These are phyloP conservation scores for Mycena rosella DNA, from an alignment of 768 basidiomycete genomes.

Conservation along the genomic window DNA sequence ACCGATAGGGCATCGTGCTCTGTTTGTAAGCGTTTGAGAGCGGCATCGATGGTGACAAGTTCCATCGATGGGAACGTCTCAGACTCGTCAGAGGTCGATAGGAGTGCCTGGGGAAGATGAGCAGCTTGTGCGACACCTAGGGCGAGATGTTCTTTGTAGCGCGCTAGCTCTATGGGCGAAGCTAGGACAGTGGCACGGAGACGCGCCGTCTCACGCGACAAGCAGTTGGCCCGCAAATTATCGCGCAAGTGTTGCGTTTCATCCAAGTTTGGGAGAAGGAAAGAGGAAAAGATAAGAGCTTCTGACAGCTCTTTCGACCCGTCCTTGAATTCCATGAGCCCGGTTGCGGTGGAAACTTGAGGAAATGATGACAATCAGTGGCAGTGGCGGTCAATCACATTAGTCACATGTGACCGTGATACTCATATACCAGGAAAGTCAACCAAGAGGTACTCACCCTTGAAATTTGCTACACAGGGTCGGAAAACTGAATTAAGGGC, in stretches of 20 bases:
- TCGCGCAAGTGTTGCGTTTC: not conserved
- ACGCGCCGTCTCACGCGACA: conserved; percentile 20
- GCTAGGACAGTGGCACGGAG: conserved; percentile 8
- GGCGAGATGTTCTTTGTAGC: not conserved
- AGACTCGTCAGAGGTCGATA: not conserved
- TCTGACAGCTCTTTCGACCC: not conserved
- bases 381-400: no score
- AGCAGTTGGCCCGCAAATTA: conserved; percentile 10
- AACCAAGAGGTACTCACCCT: no score
- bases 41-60: not conserved
- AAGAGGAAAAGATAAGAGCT: not conserved
- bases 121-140: not conserved
- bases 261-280: conserved; percentile 1
- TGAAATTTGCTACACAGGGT: no score
- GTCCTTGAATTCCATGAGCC: no score
- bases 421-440: no score
- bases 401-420: no score
- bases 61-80: not conserved
- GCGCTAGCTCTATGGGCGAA: not conserved
- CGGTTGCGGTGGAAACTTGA: no score
- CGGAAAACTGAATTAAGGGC: no score
- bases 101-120: not conserved
- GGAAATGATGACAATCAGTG: no score
- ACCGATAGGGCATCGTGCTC: conserved; percentile 1
- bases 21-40: conserved; percentile 1